phyloP scores from a whole-genome alignment of 2,329 filamentous ascomycete genomes.

The Xylariaceae sp. region DNA sequence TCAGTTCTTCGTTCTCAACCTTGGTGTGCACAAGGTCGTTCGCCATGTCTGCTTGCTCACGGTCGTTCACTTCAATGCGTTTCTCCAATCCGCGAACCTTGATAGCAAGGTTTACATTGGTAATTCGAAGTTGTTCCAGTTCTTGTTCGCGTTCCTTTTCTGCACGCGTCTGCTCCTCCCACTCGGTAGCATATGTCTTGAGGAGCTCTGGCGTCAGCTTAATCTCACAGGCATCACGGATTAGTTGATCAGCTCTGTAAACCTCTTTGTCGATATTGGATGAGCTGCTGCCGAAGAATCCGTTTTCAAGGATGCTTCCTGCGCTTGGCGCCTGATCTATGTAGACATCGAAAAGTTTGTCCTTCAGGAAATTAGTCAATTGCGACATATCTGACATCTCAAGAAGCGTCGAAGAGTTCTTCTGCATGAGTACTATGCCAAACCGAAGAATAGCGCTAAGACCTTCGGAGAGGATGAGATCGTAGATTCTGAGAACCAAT shows the following conservation, averaged over 20 bases:
- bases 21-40: slow-evolving; percentile 89
- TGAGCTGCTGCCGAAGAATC: slow-evolving; percentile 92
- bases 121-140: slow-evolving; percentile 63
- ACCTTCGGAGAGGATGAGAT: slow-evolving; percentile 89
- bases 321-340: slow-evolving; percentile 90
- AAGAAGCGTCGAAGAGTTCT: slow-evolving; percentile 74
- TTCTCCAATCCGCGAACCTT: slow-evolving; percentile 84
- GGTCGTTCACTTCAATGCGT: slow-evolving; percentile 79
- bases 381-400: slow-evolving; percentile 86
- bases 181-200: slow-evolving; percentile 74
- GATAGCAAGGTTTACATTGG: slow-evolving; percentile 61
- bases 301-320: slow-evolving; percentile 89
- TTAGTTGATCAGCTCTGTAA: slow-evolving; percentile 88
- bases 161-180: slow-evolving; percentile 81
- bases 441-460: slow-evolving; percentile 91
- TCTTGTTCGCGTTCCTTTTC: slow-evolving; percentile 82
- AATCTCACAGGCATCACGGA: slow-evolving; percentile 85
- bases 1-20: slow-evolving; percentile 84
- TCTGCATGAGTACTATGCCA: slow-evolving; percentile 91
- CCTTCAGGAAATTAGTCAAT: slow-evolving; percentile 85
- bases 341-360: slow-evolving; percentile 92
- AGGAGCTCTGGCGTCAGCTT: slow-evolving; percentile 79
- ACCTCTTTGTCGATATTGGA: slow-evolving; percentile 90
- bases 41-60: slow-evolving; percentile 83
- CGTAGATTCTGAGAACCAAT: slow-evolving; percentile 92